These are phyloP conservation scores for Aspergillus awamori DNA, from an alignment of 2,329 filamentous ascomycete species.

Conservation along the genomic window DNA sequence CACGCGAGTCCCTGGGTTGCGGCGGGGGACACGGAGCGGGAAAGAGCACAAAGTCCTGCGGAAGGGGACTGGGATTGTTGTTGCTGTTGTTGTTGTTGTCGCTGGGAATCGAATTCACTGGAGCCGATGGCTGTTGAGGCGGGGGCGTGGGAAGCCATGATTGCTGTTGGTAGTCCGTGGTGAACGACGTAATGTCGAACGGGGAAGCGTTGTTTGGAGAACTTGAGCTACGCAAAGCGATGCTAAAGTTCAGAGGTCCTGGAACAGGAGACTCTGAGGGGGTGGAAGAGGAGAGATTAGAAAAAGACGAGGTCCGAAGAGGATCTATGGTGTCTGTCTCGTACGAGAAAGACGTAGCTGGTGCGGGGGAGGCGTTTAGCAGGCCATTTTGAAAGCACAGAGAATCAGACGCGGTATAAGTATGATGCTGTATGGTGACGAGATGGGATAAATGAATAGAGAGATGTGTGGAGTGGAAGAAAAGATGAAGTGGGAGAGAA, in stretches of 20 bases:
- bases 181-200: slow-evolving; percentile 52
- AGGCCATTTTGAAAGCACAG: slow-evolving; percentile 43
- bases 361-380: slow-evolving; percentile 39
- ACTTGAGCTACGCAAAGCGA: slow-evolving; percentile 48
- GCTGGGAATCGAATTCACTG: slow-evolving; percentile 33
- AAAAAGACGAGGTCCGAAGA: slow-evolving; percentile 31
- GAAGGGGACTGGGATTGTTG: slow-evolving; percentile 37
- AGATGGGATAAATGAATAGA: slow-evolving; percentile 15
- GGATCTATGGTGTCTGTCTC: slow-evolving; percentile 48
- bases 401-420: slow-evolving; percentile 19
- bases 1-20: slow-evolving; percentile 39
- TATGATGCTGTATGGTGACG: slow-evolving; percentile 25
- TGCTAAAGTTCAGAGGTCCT: slow-evolving; percentile 51
- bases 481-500: slow-evolving; percentile 13
- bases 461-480: slow-evolving; percentile 17
- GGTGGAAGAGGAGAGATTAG: slow-evolving; percentile 31
- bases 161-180: slow-evolving; percentile 52
- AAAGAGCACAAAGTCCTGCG: slow-evolving; percentile 52
- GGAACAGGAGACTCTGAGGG: slow-evolving; percentile 48
- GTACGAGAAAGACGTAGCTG: slow-evolving; percentile 39
- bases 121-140: slow-evolving; percentile 47
- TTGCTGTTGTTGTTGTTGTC: slow-evolving; percentile 36
- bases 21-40: slow-evolving; percentile 37
- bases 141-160: slow-evolving; percentile 52
- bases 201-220: slow-evolving; percentile 40